Base-by-base conservation (phyloP, 2,329 filamentous ascomycete species). In the Lecanosticta acicola region DNA sequence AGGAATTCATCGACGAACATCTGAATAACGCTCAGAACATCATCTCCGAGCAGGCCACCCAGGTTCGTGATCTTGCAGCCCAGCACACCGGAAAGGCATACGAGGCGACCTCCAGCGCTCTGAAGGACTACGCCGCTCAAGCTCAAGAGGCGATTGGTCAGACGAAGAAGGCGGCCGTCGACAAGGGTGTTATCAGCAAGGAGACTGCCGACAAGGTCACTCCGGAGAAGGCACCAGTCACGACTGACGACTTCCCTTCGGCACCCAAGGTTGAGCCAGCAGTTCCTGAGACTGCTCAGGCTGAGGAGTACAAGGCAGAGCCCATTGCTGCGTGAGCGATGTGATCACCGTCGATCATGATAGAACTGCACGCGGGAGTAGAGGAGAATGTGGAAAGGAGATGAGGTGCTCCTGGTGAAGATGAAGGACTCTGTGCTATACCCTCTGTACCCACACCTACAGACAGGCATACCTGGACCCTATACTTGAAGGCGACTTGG, bases 1-100 rank as follows among this genome's bases (percentile, higher is more conserved):
- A 77, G 59, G 78, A 82, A 55, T 59, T 79, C 54, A 83, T 84
- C 55, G 80, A 84, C 57, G 68, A 70, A 45, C 78, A 83, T 56
- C 68, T 83, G 41, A 67, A 73, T 56, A 72, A 79, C 56, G 70
- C 72, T 35, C 69, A 74, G 58, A 64, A 75, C 43, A 65, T 81
- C 51, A 69, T 80, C 58, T 74, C 71, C 62, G 66, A 75, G 58
- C 80, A 83, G 64, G 75, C 79, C 24, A 71, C 68, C 46, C 80
- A 83, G 60, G 67, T 82, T 56, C 76, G 75, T 63, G 75, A 79
- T 39, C 65, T 83, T 50, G 79, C 79, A 42, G 75, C 74, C 48
- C 74, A 82, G 60, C 79, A 78, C 55, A 79, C 78, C 48, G 71
- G 69, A 56, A 77, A 75, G 53, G 79, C 78, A 14, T 72, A 77